Base-by-base conservation (phyloP, 257 asterid genomes). In the Scutellaria galericulata region DNA sequence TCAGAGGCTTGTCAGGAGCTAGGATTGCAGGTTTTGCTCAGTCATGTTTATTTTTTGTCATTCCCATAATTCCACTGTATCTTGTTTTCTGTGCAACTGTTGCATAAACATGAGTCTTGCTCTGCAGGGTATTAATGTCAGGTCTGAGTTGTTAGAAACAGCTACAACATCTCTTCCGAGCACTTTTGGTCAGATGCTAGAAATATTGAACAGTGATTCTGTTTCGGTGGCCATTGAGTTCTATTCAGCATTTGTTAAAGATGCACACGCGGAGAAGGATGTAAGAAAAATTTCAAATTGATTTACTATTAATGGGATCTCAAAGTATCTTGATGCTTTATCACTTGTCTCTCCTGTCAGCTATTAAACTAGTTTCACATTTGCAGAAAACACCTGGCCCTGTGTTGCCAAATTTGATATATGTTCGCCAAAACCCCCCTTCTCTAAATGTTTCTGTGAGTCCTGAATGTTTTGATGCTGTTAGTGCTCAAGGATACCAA, bases 1-100 rank as follows among this genome's bases (percentile, higher is more conserved):
- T 78, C 89, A 9, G 98, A 94, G 86, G 97, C 97, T 74, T 91
- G 98, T 81, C 98, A 87, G 73, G 97, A 91, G 82, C 86, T 94
- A 51, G 98, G 97, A 15, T 78, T 94, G 89, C 95, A 88, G 98
- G 99, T 94, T 69, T 74, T 42, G 53, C 55, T 63, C 77, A 39
- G 68, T 56, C 37, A 14, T 40, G 7, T 14, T 57, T 59, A 55
- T 9, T 50, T 45, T 63, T 61, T 35, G 2, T 71, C 22, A 12
- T 45, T 60, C 51, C 13, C 68, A 24, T 18, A 12, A 40, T 60
- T 56, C 13, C 68, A 18, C 18, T 72, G 20, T 10, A 9, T 31
- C 14, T 63, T 79, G 40, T 31, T 76, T 18, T 63, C 47, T 72
- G 65, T 59, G 45, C 68, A 18, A 31, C 45, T 56, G 35, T 12